Conservation (phyloP, 768 basidiomycete genomes). For the Boletellus ananiceps region DNA sequence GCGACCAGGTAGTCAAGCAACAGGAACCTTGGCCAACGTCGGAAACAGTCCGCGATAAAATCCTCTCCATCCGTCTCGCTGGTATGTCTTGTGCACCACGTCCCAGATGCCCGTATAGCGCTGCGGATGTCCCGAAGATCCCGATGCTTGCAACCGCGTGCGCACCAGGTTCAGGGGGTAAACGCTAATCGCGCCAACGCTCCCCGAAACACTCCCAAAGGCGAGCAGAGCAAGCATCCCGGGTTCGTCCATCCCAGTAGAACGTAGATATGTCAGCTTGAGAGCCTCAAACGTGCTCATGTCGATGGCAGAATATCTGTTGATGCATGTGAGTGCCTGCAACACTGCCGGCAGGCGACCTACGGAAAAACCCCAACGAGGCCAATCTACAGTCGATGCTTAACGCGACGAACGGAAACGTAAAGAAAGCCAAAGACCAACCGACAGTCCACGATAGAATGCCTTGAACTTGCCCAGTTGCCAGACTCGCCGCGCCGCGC, state of each 20-base stretch:
- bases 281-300: conserved; percentile 97
- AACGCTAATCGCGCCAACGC: conserved; percentile 89
- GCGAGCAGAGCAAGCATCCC: conserved; percentile 81
- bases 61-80: conserved; percentile 86
- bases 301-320: conserved; percentile 89
- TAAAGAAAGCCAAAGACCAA: conserved; percentile 40
- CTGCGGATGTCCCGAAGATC: conserved; percentile 92
- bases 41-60: conserved; percentile 93
- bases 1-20: not conserved
- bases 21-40: conserved; percentile 79
- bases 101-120: conserved; percentile 85
- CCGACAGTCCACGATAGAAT: conserved; percentile 88
- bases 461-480: conserved; percentile 70
- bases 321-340: conserved; percentile 1
- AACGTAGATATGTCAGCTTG: conserved; percentile 83
- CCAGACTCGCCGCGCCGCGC: conserved; percentile 74
- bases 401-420: conserved; percentile 9
- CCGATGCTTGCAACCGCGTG: conserved; percentile 93
- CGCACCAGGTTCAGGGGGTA: conserved; percentile 91
- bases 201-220: conserved; percentile 91
- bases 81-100: conserved; percentile 74
- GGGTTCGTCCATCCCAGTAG: conserved; percentile 85
- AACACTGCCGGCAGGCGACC: conserved; percentile 19
- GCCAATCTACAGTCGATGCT: conserved; percentile 60
- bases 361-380: conserved; percentile 95